Base-by-base conservation (phyloP, 2,329 filamentous ascomycete species). In the Calonectria honghensis region DNA sequence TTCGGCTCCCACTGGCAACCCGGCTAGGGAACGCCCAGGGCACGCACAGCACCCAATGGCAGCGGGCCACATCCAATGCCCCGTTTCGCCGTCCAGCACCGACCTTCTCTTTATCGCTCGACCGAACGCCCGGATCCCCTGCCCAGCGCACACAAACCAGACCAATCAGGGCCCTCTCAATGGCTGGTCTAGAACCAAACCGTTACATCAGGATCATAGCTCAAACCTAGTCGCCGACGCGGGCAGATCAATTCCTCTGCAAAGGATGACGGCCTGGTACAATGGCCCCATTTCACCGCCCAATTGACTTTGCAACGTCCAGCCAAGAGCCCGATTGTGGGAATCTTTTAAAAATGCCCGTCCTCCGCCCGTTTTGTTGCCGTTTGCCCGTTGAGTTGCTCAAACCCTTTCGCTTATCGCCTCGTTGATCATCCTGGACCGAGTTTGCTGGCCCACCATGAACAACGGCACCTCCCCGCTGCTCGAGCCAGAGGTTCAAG, bases 221-320 rank as follows among this genome's bases (percentile, higher is more conserved):
- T 27, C 57, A 63, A 63, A 63, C 57, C 57, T 63, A 63, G 57
- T 63, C 57, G 27, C 57, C 18, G 39, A 41, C 24, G 57, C 35
- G 11, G 37, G 57, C 39, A 63, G 57, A 63, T 63, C 57, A 32
- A 57, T 39, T 63, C 57, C 57, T 63, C 6, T 27, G 37, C 57
- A 41, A 41, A 63, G 37, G 37, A 63, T n/a, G n/a, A 39, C 35
- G 27, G 20, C 13, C 57, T 63, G 24, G 24, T 31, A 35, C 57
- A 35, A 63, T 41, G 57, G 39, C 24, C 57, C 57, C 35, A 37
- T 63, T 63, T 63, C 57, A 63, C 57, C 57, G 57, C 57, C 39
- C 24, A 63, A 63, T 63, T 63, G 57, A 63, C 57, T 63, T 63
- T 63, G 16, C 35, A 27, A 27, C 24, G 20, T 16, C 24, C 57